These are phyloP conservation scores for Aspergillus nomiae DNA, from an alignment of 2,329 filamentous ascomycete genomes.

Conservation along the genomic window DNA sequence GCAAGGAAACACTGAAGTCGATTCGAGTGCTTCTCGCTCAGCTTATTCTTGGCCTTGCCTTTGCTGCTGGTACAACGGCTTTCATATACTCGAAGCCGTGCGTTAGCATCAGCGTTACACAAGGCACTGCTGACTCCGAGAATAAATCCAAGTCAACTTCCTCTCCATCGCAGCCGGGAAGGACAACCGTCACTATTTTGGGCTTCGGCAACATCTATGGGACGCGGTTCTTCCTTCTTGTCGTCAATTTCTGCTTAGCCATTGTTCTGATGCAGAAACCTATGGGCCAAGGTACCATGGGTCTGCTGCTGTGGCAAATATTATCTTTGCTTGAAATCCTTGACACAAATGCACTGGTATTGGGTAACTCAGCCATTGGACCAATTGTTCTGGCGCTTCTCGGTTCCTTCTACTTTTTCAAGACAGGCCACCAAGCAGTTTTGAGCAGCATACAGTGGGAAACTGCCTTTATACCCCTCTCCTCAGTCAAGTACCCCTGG, in stretches of 20 bases:
- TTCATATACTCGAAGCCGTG: conserved; percentile 86
- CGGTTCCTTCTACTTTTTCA: conserved; percentile 94
- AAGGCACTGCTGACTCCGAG: conserved; percentile 43
- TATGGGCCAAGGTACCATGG: conserved; percentile 85
- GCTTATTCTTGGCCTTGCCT: conserved; percentile 73
- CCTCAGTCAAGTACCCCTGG: conserved; percentile 84
- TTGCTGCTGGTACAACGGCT: conserved; percentile 80
- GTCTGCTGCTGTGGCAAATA: conserved; percentile 83
- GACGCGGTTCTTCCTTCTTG: conserved; percentile 81
- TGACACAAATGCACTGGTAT: conserved; percentile 62
- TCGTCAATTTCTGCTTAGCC: conserved; percentile 74
- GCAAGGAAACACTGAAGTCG: conserved; percentile 67
- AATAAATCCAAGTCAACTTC: conserved; percentile 42
- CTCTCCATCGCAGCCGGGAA: conserved; percentile 30
- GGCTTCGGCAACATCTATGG: conserved; percentile 95
- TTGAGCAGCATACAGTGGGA: conserved; percentile 94
- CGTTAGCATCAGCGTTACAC: conserved; percentile 68
- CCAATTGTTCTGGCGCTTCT: conserved; percentile 84
- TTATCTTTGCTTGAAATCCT: conserved; percentile 71
- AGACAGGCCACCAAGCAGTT: conserved; percentile 92
- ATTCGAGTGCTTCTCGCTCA: conserved; percentile 78
- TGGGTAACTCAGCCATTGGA: conserved; percentile 68
- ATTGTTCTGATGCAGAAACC: conserved; percentile 86
- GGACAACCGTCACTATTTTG: conserved; percentile 69
- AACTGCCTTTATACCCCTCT: conserved; percentile 84